These are phyloP conservation scores for Beta lomatogona DNA, from an alignment of 179 eudicot genomes.

Conservation along the genomic window DNA sequence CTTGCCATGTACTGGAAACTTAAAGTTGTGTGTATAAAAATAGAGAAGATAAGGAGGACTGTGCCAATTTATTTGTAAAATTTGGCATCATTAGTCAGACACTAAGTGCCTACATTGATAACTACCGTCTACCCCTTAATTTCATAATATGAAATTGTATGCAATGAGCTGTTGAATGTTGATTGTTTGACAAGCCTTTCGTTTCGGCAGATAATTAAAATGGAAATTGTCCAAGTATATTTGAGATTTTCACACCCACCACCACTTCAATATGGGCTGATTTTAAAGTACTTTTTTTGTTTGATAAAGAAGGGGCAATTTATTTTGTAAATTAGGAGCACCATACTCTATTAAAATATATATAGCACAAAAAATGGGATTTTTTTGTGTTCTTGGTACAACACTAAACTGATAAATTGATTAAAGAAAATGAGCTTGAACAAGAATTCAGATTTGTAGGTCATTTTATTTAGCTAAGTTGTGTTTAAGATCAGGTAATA, in stretches of 20 bases:
- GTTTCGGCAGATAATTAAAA: neutral
- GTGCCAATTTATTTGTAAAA: neutral
- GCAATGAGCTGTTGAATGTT: constrained; percentile 26
- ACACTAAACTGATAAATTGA: neutral
- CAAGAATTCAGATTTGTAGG: neutral
- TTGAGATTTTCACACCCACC: neutral
- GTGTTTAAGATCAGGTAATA: no score
- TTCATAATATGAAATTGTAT: neutral
- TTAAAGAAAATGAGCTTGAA: neutral
- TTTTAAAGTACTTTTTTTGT: no score
- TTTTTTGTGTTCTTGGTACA: neutral
- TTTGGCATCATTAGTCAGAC: constrained; percentile 5
- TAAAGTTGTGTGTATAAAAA: constrained; percentile 2
- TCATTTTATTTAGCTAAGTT: neutral
- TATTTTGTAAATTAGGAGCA: constrained; percentile 17
- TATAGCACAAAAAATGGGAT: neutral
- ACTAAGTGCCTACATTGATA: constrained; percentile 7
- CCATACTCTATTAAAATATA: constrained; percentile 11
- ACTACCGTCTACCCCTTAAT: constrained; percentile 3
- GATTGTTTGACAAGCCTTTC: constrained; percentile 22
- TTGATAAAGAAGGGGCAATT: neutral
- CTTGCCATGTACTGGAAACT: neutral
- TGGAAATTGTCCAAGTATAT: neutral
- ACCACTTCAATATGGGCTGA: neutral
- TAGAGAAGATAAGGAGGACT: neutral